Percentiles rank a stretch among this genome's conserved stretches.
Evolutionary conservation across 2,329 filamentous ascomycete species (phyloP).

Genomic region (Cercospora citrullina): DNA sequence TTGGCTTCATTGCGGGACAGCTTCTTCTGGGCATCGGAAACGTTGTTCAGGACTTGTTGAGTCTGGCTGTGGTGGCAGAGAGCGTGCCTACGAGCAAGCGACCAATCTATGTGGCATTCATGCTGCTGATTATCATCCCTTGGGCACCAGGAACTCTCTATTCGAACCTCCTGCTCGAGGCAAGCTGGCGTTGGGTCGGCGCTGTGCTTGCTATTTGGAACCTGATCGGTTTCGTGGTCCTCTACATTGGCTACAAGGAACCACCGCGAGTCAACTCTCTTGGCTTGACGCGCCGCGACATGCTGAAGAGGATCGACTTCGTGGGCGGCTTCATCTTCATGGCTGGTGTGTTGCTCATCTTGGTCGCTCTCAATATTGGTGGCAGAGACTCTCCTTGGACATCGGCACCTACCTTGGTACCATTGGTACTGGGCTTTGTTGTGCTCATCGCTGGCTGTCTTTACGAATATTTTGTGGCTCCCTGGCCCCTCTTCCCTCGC

Average conservation of each 20-base stretch:
- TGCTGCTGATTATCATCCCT: constrained; percentile 2
- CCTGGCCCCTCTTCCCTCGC: constrained; percentile 2
- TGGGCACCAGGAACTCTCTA: constrained; percentile 1
- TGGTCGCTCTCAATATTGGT: background rate
- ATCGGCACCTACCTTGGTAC: background rate
- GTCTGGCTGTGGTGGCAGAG: constrained; percentile 2
- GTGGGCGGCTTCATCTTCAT: constrained; percentile 3
- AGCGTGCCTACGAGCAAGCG: constrained; percentile 1
- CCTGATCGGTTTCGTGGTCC: background rate
- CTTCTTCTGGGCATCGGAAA: background rate
- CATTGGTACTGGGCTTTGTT: background rate
- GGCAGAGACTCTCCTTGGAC: background rate
- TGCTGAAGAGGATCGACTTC: constrained; percentile 6
- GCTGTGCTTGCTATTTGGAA: background rate
- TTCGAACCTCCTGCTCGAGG: background rate
- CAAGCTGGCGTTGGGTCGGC: background rate
- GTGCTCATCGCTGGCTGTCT: background rate
- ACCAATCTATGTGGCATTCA: background rate
- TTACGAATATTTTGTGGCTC: background rate
- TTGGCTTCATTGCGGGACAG: background rate
- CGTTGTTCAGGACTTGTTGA: background rate
- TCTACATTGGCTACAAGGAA: background rate
- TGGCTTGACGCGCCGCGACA: background rate
- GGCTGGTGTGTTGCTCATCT: background rate
- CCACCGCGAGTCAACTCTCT: background rate